These are phyloP conservation scores for Marchantia polymorpha DNA, from an alignment of 225 moss, liverwort and hornwort species.

Conservation along the genomic window DNA sequence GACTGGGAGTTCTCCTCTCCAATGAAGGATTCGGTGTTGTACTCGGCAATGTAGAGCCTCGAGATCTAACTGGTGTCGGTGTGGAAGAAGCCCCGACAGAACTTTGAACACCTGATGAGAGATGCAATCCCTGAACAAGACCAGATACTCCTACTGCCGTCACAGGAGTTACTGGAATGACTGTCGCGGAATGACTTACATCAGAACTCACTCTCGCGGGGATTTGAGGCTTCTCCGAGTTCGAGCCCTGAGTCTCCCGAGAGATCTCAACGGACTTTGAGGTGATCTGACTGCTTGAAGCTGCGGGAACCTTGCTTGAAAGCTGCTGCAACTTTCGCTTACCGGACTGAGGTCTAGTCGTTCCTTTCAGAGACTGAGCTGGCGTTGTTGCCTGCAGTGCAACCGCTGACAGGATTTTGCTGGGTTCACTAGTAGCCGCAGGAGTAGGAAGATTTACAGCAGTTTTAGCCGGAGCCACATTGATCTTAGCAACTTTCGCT, in stretches of 20 bases:
- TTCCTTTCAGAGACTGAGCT: background rate
- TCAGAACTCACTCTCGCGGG: background rate
- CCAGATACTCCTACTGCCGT: background rate
- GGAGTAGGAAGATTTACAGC: constrained; percentile 2
- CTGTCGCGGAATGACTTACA: background rate
- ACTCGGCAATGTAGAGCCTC: background rate
- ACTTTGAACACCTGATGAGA: background rate
- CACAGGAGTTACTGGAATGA: background rate
- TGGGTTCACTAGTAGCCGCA: background rate
- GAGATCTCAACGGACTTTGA: background rate
- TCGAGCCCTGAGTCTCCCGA: background rate
- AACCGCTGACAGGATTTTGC: background rate
- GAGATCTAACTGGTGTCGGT: background rate
- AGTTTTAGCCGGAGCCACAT: background rate
- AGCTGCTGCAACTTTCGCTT: background rate
- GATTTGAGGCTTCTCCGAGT: background rate
- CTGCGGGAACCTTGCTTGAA: background rate
- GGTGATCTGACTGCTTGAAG: background rate
- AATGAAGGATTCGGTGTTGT: background rate
- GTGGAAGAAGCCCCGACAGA: background rate
- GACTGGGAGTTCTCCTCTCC: background rate
- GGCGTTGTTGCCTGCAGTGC: background rate
- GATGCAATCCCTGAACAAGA: background rate
- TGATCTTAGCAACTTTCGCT: constrained; percentile 6
- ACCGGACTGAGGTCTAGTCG: background rate